Evolutionary conservation across 2,329 filamentous ascomycete species (phyloP), one percentile per base, ranked within the genome.

Genomic region (Exophiala lecanii-corni): DNA sequence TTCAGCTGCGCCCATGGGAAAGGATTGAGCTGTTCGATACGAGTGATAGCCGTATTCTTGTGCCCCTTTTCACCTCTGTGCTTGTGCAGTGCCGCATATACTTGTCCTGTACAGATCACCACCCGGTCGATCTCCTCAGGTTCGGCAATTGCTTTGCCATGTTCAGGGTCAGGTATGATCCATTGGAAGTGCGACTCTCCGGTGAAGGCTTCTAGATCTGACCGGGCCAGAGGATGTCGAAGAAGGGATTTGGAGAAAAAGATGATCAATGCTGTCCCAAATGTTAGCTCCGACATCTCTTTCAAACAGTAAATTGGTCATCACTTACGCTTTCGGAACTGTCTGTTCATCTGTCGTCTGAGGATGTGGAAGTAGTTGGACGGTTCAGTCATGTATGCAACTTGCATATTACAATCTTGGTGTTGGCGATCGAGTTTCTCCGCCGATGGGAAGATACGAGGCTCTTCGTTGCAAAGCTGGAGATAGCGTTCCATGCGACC

Each of bases 361-460:
- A 98, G 79, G 56, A 92, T 82, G 70, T 98, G 92, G 83, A 98
- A 98, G 64, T 94, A 69, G 70, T 98, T 98, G 54, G 91, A 79
- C 19, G 92, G 92, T 35, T 84, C 86, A n/a, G 92, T 98, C 81
- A 94, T 89, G 75, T 92, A 95, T 43, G 83, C 89, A 64, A 98
- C 85, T 73, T 98, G 92, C 82, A 98, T 94, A 74, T 98, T 98
- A 77, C 89, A 95, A 72, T 98, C 92, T 73, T 98, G 92, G 74
- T 98, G 92, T 70, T 97, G 92, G 57, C 92, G 88, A 42, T 94
- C 83, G 49, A 97, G 80, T 75, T 92, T 96, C 55, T 95, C 89
- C 21, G 78, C 74, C 2, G 81, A 76, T 40, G 92, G 92, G 82
- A 89, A 98, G 59, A 92, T 79, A 53, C 92, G 86, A 43, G 92